Percentiles rank a stretch among this genome's conserved stretches.
phyloP scores from a whole-genome alignment of 225 moss, liverwort and hornwort genomes.

The Pseudoscleropodium purum region DNA sequence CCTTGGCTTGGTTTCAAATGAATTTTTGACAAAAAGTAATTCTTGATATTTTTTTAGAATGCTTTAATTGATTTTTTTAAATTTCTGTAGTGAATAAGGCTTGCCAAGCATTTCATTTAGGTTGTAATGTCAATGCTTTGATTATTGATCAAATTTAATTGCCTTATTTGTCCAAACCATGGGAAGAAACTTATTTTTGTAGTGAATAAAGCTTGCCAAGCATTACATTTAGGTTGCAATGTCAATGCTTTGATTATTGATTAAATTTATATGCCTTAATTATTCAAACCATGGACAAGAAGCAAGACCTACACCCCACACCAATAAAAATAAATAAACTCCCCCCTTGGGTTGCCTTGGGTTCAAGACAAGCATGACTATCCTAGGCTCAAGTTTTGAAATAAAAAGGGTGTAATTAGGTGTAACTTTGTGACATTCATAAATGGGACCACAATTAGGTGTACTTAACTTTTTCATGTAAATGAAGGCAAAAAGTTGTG shows the following conservation, averaged over 20 bases:
- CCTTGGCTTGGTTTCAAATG: background rate
- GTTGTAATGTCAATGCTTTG: background rate
- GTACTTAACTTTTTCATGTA: too few relatives aligned
- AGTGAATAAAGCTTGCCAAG: background rate
- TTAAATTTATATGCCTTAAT: too few relatives aligned
- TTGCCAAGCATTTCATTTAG: background rate
- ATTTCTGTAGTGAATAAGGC: background rate
- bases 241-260: background rate
- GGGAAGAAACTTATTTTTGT: too few relatives aligned
- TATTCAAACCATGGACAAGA: background rate
- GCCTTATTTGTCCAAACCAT: background rate
- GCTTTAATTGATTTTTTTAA: background rate
- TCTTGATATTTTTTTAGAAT: background rate
- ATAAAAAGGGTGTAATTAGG: background rate
- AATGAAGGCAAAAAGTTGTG: background rate
- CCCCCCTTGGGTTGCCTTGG: rapidly evolving
- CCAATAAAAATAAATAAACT: background rate
- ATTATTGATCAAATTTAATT: background rate
- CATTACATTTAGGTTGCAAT: background rate
- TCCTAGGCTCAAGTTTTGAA: too few relatives aligned
- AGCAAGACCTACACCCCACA: rapidly evolving
- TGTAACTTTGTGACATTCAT: background rate
- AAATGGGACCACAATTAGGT: background rate
- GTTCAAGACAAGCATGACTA: background rate
- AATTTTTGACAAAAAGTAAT: background rate